Evolutionary conservation across 768 basidiomycete genomes (phyloP).

Genomic region (Tulasnella calospora): DNA sequence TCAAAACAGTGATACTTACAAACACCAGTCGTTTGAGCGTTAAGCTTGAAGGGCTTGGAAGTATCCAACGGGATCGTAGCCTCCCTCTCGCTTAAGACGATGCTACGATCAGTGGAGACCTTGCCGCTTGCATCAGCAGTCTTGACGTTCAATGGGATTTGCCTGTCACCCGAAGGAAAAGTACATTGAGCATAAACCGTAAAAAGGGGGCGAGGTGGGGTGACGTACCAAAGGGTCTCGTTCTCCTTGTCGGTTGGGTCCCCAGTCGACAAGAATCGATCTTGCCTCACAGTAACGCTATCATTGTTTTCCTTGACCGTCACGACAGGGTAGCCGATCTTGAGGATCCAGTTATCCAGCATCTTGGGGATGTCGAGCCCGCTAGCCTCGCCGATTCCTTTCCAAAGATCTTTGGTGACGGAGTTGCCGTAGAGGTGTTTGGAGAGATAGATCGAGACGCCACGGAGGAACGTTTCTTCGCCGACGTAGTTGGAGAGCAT

Average conservation of each 20-base stretch:
- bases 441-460: conserved; percentile 89
- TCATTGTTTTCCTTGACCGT: conserved; percentile 71
- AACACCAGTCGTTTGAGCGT: conserved; percentile 81
- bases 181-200: not conserved
- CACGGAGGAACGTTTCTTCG: conserved; percentile 79
- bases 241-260: conserved; percentile 75
- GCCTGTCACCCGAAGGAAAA: conserved; percentile 44
- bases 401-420: conserved; percentile 81
- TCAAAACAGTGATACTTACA: conserved; percentile 49
- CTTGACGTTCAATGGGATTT: conserved; percentile 71
- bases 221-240: conserved; percentile 70
- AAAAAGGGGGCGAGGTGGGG: not conserved
- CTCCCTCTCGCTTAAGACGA: conserved; percentile 65
- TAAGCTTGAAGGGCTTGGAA: conserved; percentile 78
- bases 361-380: conserved; percentile 67
- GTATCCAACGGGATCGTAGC: conserved; percentile 66
- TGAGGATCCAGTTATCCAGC: conserved; percentile 82
- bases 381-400: conserved; percentile 72
- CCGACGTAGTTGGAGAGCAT: conserved; percentile 90
- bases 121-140: conserved; percentile 59
- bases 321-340: conserved; percentile 84
- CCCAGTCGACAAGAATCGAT: conserved; percentile 87
- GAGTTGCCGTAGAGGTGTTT: conserved; percentile 80
- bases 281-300: conserved; percentile 77
- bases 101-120: conserved; percentile 52